Evolutionary conservation across 1,284 basidiomycete species (phyloP).

Genomic region (Trametes hirsuta): DNA sequence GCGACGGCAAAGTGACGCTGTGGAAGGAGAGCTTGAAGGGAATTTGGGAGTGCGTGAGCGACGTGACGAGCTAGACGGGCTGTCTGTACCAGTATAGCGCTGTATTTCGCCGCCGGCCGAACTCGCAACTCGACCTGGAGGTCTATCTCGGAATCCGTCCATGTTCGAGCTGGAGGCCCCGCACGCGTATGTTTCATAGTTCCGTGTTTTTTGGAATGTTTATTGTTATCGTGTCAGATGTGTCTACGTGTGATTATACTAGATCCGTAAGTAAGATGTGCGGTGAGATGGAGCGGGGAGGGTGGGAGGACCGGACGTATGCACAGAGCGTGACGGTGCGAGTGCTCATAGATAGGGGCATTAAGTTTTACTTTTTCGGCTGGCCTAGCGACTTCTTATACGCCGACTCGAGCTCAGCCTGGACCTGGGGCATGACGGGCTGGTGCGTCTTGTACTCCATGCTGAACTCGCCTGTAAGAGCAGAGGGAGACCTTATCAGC

Average conservation of each 20-base stretch:
- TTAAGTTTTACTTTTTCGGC: constrained; percentile 53
- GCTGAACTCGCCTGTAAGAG: constrained; percentile 73
- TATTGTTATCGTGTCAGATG: constrained; percentile 10
- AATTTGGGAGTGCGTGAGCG: constrained; percentile 95
- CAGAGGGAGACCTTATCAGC: not conserved
- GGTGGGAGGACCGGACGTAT: not conserved
- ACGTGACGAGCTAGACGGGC: constrained; percentile 74
- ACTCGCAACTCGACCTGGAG: too few species aligned
- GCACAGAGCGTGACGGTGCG: not conserved
- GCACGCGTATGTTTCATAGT: too few species aligned
- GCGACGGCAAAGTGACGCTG: constrained; percentile 96
- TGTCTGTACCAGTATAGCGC: too few species aligned
- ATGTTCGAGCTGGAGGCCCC: too few species aligned
- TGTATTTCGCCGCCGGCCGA: too few species aligned
- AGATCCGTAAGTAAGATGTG: constrained; percentile 11
- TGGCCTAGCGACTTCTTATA: constrained; percentile 53
- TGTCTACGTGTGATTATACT: constrained; percentile 20
- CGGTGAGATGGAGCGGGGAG: constrained; percentile 4
- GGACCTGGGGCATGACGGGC: constrained; percentile 88
- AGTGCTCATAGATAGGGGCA: not conserved
- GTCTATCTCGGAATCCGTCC: too few species aligned
- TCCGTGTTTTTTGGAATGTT: not conserved
- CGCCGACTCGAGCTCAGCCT: constrained; percentile 77
- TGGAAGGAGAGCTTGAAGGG: constrained; percentile 99
- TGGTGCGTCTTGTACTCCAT: constrained; percentile 96